Percentiles rank a stretch among this genome's conserved stretches.
These are phyloP conservation scores for Lactarius hengduanensis DNA, from an alignment of 768 basidiomycete genomes.

Conservation along the genomic window DNA sequence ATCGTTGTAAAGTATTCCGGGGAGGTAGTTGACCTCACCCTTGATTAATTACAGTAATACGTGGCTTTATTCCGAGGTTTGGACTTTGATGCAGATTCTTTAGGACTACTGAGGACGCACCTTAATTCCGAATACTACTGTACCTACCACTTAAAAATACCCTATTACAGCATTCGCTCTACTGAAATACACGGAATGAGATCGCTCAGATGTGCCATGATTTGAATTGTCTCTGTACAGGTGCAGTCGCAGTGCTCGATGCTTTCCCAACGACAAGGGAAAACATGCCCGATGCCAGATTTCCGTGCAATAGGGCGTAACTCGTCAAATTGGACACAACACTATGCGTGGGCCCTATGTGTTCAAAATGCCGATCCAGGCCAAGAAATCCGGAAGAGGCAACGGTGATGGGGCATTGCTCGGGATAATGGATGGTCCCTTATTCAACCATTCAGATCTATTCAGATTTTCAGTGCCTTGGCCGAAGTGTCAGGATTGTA, in stretches of 20 bases:
- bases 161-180: not conserved
- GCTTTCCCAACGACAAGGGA: not conserved
- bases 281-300: not conserved
- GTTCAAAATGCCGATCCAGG: no score
- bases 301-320: no score
- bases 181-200: not conserved
- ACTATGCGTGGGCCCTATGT: no score
- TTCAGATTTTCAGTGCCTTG: not conserved
- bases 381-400: not conserved
- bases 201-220: not conserved
- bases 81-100: not conserved
- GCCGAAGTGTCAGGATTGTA: not conserved
- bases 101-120: not conserved
- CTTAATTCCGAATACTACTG: not conserved
- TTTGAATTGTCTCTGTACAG: not conserved
- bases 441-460: not conserved
- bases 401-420: no score
- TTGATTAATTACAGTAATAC: constrained; percentile 11
- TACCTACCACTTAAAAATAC: not conserved
- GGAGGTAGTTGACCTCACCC: constrained; percentile 19
- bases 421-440: no score
- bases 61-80: not conserved
- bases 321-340: no score
- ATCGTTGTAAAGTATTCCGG: constrained; percentile 2
- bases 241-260: not conserved